Conservation (phyloP, 2,329 filamentous ascomycete species). For the Fusarium oligoseptatum region DNA sequence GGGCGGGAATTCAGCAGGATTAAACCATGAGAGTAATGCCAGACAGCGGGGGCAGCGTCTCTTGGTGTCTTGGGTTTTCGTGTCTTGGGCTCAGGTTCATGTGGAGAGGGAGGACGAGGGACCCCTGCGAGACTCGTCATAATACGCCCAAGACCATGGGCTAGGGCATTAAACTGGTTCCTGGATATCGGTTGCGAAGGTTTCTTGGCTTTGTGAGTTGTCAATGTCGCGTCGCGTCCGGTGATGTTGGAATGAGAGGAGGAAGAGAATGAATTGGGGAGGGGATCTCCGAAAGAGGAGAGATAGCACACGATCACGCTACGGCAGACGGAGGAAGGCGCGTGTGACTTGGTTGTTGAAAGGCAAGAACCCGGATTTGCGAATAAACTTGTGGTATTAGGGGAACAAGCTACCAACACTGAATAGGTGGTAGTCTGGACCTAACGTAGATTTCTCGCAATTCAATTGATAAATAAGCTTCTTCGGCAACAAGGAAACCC, state of each 20-base stretch:
- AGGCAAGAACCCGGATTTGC: neutral
- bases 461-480: neutral
- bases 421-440: too few species aligned
- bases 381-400: neutral
- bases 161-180: neutral
- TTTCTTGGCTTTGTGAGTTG: slow-evolving; percentile 3
- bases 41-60: slow-evolving; percentile 14
- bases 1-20: neutral
- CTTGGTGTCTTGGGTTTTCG: slow-evolving; percentile 24
- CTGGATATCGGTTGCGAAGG: neutral
- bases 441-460: too few species aligned
- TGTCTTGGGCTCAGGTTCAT: slow-evolving; percentile 1
- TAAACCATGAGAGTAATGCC: slow-evolving; percentile 25
- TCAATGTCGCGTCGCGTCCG: neutral
- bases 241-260: slow-evolving; percentile 15
- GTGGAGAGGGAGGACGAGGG: slow-evolving; percentile 1
- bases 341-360: neutral
- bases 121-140: slow-evolving; percentile 15
- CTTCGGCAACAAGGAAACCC: neutral
- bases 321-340: slow-evolving; percentile 21
- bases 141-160: neutral
- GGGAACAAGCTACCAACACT: neutral
- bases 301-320: slow-evolving; percentile 25
- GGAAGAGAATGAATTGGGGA: neutral
- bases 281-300: slow-evolving; percentile 9